Base-by-base conservation (phyloP, 2,329 filamentous ascomycete species). In the Corniculantispora saksenae region DNA sequence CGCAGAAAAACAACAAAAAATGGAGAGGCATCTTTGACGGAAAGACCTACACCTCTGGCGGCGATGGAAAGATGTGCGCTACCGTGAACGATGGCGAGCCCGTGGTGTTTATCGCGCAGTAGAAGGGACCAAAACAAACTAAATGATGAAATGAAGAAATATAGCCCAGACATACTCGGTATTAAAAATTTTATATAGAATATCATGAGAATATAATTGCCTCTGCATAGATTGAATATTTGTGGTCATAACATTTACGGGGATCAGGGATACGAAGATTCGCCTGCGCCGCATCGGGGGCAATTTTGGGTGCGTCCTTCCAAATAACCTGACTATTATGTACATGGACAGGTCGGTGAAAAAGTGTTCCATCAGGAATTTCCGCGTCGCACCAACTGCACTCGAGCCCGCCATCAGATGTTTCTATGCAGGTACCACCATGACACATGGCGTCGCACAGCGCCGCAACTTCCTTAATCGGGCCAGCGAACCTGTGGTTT, bases 81-180 rank as follows among this genome's bases (percentile, higher is more conserved):
- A 75, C 67, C 3, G 72, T 81, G 21, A 71, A 67, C n/a, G 78
- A 79, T 47, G 81, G 81, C 9, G 74, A 79, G 59, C 81, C 81
- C 0, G 75, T 82, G 29, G 77, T 82, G 3, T 70, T 82, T 32
- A 29, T 67, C n/a, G 68, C 61, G 21, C 56, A 64, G 35, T 61
- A 51, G n/a, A 21, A 10, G 19, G 43, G 19, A 32, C n/a, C 12
- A 29, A 21, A 23, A 12, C 7, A 43, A 43, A 3, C 17, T 3
- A 43, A 6, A 19, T 13, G 38, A 19, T 19, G 12, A 13, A 43
- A 10, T 43, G 38, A 13, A 3, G 38, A 43, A 19, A 32, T 10
- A 32, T 4, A 43, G 43, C 40, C 21, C 5, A 25, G 6, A 21
- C 29, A 15, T 35, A 40, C 32, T n/a, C 17, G 47, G 40, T 59